Evolutionary conservation across 495 filamentous ascomycete species (phyloP).

Genomic region (Penicillium canariense): DNA sequence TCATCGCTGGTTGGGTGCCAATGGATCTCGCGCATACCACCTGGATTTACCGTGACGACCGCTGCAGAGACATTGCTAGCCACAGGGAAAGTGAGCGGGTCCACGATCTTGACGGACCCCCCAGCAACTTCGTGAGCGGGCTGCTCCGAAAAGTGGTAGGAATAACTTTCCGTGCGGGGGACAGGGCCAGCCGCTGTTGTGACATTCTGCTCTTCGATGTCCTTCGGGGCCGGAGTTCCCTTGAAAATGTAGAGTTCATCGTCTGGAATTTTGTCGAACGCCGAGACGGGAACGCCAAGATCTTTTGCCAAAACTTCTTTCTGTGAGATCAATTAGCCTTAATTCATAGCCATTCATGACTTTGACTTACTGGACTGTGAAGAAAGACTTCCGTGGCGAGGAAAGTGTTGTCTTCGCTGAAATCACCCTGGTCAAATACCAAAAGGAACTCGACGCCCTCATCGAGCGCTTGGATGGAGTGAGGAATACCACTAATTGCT

Average conservation of each 20-base stretch:
- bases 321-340: constrained; percentile 12
- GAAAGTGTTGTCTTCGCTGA: constrained; percentile 69
- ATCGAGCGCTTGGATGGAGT: constrained; percentile 64
- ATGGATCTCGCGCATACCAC: constrained; percentile 75
- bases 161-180: constrained; percentile 52
- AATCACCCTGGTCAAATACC: constrained; percentile 67
- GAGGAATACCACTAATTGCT: constrained; percentile 53
- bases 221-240: constrained; percentile 56
- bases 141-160: constrained; percentile 66
- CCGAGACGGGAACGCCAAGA: constrained; percentile 51
- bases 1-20: constrained; percentile 77
- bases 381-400: constrained; percentile 63
- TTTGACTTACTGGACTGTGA: constrained; percentile 44
- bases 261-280: constrained; percentile 57
- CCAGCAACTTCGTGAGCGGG: constrained; percentile 56
- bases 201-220: constrained; percentile 61
- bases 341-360: not conserved
- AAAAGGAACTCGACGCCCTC: constrained; percentile 67
- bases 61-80: constrained; percentile 59
- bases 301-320: constrained; percentile 64
- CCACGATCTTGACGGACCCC: constrained; percentile 66
- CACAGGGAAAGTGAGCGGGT: constrained; percentile 62
- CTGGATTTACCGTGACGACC: constrained; percentile 63
- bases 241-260: constrained; percentile 69
- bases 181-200: constrained; percentile 58